Percentiles rank a stretch among this genome's conserved stretches.
Evolutionary conservation across 2,329 filamentous ascomycete species (phyloP).

Genomic region (Ceratocystis huliohia): DNA sequence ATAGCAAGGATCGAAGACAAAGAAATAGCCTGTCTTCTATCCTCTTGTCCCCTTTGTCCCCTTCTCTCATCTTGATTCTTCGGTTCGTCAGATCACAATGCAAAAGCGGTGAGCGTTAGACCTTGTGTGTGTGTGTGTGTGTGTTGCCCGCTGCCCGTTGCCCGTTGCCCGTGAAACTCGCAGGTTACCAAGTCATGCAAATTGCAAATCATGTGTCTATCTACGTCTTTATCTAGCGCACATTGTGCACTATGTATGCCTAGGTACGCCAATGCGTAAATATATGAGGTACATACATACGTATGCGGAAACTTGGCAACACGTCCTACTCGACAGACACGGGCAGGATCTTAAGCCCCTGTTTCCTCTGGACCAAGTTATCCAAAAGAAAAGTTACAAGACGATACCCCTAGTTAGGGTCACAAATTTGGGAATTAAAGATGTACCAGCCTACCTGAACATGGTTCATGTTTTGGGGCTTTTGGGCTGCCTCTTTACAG

Average conservation of each 20-base stretch:
- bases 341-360: background rate
- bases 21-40: background rate
- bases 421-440: background rate
- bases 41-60: too few species aligned
- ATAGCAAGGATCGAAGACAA: background rate
- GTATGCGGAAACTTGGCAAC: too few species aligned
- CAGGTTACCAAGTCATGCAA: constrained; percentile 2
- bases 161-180: constrained; percentile 8
- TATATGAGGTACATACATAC: background rate
- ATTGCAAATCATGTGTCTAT: background rate
- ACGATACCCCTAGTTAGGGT: background rate
- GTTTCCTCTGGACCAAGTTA: background rate
- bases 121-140: background rate
- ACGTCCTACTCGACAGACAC: background rate
- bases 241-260: background rate
- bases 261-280: background rate
- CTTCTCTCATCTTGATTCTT: background rate
- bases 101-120: constrained; percentile 8
- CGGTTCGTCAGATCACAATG: background rate
- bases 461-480: constrained; percentile 5
- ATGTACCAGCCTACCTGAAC: background rate
- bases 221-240: background rate
- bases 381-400: background rate
- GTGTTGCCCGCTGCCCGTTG: constrained; percentile 8
- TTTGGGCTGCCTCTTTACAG: background rate